Evolutionary conservation across 257 asterid species (phyloP).

Genomic region (Solanum piurae): DNA sequence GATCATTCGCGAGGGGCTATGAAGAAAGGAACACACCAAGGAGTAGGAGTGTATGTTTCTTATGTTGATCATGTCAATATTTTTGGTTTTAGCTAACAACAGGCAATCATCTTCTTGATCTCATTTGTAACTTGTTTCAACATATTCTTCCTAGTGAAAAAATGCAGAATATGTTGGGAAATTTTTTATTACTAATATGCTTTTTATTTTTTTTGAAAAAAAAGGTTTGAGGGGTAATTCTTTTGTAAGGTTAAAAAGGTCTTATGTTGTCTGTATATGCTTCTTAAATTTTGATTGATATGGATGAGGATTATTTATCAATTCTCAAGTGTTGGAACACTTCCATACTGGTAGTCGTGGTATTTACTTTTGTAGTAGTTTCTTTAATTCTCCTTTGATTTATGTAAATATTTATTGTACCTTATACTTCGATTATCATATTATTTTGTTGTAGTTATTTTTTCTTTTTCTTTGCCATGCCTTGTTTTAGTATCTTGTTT

Average conservation of each 20-base stretch:
- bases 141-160: background rate
- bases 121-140: background rate
- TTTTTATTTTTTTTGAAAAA: background rate
- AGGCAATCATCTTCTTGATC: background rate
- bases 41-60: slow-evolving; percentile 34
- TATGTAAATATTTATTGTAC: background rate
- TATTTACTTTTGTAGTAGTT: background rate
- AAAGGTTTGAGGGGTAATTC: background rate
- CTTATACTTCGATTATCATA: background rate
- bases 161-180: background rate
- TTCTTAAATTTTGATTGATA: background rate
- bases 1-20: slow-evolving; percentile 58
- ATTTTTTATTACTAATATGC: background rate
- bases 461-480: background rate
- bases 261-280: background rate
- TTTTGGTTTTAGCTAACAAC: slow-evolving; percentile 12
- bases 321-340: background rate
- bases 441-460: background rate
- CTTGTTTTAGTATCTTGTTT: background rate
- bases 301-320: background rate
- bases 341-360: background rate
- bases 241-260: background rate
- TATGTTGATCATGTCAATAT: slow-evolving; percentile 26
- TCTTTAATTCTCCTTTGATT: background rate
- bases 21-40: slow-evolving; percentile 58